Evolutionary conservation across 768 basidiomycete species (phyloP), one percentile per base, ranked within the genome.

Genomic region (Auriscalpium vulgare): DNA sequence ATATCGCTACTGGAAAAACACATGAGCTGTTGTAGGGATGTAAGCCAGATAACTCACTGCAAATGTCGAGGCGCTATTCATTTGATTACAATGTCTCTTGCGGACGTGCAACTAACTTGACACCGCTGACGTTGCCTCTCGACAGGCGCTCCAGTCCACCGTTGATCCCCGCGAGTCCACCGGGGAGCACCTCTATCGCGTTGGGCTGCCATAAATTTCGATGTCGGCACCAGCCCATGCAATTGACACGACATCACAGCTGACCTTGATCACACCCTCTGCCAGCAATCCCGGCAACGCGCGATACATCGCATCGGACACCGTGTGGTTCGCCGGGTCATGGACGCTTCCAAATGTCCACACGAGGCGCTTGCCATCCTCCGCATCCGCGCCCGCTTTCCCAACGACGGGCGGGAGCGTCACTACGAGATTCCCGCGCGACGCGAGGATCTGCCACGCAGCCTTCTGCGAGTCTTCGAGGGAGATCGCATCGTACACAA

Each of bases 81-180:
- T n/a, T n/a, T 29, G 23, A 2, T 5, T 29, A 29, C 23, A 29
- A 2, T 5, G 23, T 29, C 23, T 29, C 23, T 29, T 29, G 23
- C 5, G 23, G 23, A 29, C 10, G 59, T 21, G 53, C 63, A 11
- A 68, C 53, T 5, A 69, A 47, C 54, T 68, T 68, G 10, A 62
- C 53, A 5, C 65, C 67, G 45, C 66, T 67, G 46, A 66, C 64
- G 40, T 65, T 54, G 23, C 65, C 57, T 2, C 21, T 54, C 34
- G 40, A 14, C 17, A 67, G 16, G 38, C 58, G 56, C 35, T 64
- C 29, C 14, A 68, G 47, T 1, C 61, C 67, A 10, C 47, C 57
- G 3, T 51, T 49, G 37, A 68, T 66, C 21, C 67, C 67, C 34
- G 54, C 50, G 21, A 68, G 55, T 10, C 67, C 67, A 16, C 54